A percentile compares a stretch with the other conserved stretches of the same genome.
Evolutionary conservation across 106 monocot species (phyloP).

Genomic region (Phalaenopsis aphrodite): DNA sequence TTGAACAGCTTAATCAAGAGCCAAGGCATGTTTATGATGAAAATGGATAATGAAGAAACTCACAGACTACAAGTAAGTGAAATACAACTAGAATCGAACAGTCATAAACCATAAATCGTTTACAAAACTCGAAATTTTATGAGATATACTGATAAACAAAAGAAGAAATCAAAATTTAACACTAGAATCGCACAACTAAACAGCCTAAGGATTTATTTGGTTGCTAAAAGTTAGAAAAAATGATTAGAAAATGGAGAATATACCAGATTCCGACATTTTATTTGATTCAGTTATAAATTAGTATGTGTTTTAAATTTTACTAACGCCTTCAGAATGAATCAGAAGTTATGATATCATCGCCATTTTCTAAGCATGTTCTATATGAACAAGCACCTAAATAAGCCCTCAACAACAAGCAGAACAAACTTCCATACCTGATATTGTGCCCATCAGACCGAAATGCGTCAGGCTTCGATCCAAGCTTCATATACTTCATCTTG

Average conservation of each 20-base stretch:
- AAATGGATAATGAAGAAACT: background rate
- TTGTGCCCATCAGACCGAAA: conserved; percentile 73
- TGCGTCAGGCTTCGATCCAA: conserved; percentile 83
- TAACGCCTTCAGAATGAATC: background rate
- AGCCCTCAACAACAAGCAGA: background rate
- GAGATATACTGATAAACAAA: background rate
- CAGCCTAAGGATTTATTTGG: background rate
- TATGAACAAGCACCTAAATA: background rate
- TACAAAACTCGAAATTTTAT: background rate
- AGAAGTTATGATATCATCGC: background rate
- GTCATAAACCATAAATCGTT: background rate
- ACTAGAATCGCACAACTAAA: background rate
- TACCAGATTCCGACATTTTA: background rate
- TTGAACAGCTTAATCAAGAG: background rate
- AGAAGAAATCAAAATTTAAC: background rate
- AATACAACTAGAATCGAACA: background rate
- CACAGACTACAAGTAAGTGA: background rate
- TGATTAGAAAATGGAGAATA: background rate
- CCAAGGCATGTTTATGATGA: background rate
- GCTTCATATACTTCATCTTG: conserved; percentile 94
- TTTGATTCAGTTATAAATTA: background rate
- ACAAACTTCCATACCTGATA: conserved; percentile 37
- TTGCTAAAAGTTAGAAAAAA: background rate
- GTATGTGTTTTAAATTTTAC: background rate
- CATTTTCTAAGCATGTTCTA: background rate